Base-by-base conservation (phyloP, 306 rosid species). In the Sicyos baderoa region DNA sequence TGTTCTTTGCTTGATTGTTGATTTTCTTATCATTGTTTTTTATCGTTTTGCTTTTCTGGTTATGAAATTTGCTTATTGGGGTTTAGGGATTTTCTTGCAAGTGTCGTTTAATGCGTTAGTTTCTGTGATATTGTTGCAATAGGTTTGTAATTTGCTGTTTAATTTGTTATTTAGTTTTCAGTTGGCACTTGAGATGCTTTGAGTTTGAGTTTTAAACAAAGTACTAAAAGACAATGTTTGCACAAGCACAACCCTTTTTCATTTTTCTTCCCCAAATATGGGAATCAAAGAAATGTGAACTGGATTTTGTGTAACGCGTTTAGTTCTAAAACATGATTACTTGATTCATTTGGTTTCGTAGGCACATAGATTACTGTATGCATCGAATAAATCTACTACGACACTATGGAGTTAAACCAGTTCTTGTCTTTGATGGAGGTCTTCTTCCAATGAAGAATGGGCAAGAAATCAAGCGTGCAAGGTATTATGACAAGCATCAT, bases 281-380 rank as follows among this genome's bases (percentile, higher is more conserved):
- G 42, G 42, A 35, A 4, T 35, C 42, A 35, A 35, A 1, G 42
- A 35, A 35, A 35, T 35, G 6, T 4, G 42, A 35, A 35, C 42
- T 35, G 0, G 6, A 6, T 35, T 35, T 35, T 35, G 42, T 35
- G 42, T 35, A 4, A 35, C 6, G 42, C 42, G 42, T 35, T 35
- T 35, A 35, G 42, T 35, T 35, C 16, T 15, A 32, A 16, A 60
- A n/a, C 23, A 48, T 11, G 29, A 54, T 54, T 54, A 19, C 27
- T 54, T 54, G 60, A 21, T 10, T 21, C 15, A 18, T 72, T 23
- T 40, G 25, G 74, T 81, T 67, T 79, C 70, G 42, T 73, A 93
- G 97, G 88, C 97, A 93, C 80, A 81, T 92, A 73, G 96, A 87
- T 76, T 93, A 93, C 82, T 93, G 98, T 76, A 89, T 93, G 97